phyloP scores from a whole-genome alignment of 495 filamentous ascomycete species.

The Penicillium mononematosum region DNA sequence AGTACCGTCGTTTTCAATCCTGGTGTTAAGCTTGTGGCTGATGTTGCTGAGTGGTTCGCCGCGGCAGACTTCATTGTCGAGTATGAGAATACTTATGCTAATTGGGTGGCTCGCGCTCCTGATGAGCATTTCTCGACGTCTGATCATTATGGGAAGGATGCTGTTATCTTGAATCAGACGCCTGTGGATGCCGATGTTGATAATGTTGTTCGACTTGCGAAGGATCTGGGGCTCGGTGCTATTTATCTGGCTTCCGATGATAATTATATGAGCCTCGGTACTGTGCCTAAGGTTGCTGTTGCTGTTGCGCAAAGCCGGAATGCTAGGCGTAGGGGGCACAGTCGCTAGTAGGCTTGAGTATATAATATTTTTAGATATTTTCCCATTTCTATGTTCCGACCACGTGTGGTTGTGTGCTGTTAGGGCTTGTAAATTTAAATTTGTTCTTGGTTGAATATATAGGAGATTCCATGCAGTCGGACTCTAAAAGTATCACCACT shows the following conservation, averaged over 20 bases:
- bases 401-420: neutral
- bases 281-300: conserved; percentile 17
- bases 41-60: conserved; percentile 18
- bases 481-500: too few species aligned
- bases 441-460: neutral
- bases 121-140: conserved; percentile 10
- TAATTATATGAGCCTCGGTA: conserved; percentile 16
- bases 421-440: neutral
- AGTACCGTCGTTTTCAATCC: conserved; percentile 24
- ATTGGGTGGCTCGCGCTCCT: conserved; percentile 13
- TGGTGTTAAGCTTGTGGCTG: conserved; percentile 16
- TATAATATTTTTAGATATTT: neutral
- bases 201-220: conserved; percentile 15
- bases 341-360: neutral
- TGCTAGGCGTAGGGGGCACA: neutral
- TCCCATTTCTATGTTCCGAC: neutral
- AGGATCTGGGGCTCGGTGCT: conserved; percentile 26
- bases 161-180: conserved; percentile 21
- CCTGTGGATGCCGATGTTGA: conserved; percentile 14
- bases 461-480: neutral
- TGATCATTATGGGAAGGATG: conserved; percentile 15
- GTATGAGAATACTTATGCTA: conserved; percentile 24
- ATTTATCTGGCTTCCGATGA: conserved; percentile 21
- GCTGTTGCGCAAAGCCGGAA: conserved; percentile 5
- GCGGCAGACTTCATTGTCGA: conserved; percentile 26